These are phyloP conservation scores for Boletus fagicola DNA, from an alignment of 768 basidiomycete species.

Conservation along the genomic window DNA sequence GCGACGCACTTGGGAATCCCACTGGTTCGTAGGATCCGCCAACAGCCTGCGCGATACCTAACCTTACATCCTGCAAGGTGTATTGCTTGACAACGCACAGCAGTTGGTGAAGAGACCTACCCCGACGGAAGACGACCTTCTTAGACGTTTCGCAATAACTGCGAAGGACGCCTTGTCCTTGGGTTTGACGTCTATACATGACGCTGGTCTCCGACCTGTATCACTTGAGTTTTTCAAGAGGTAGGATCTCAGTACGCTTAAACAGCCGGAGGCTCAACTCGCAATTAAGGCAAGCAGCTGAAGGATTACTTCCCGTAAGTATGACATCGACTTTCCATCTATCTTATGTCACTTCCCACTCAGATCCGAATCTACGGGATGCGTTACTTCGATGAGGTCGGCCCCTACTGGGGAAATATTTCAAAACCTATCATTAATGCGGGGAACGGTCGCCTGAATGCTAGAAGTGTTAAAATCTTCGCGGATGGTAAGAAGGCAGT, in stretches of 20 bases:
- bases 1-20: constrained; percentile 62
- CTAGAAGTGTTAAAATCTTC: constrained; percentile 79
- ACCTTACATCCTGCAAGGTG: constrained; percentile 41
- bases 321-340: constrained; percentile 4
- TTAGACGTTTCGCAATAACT: constrained; percentile 58
- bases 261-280: neutral
- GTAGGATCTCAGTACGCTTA: constrained; percentile 35
- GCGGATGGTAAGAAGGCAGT: constrained; percentile 43
- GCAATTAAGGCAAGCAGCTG: constrained; percentile 55
- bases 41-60: constrained; percentile 2
- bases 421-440: constrained; percentile 53
- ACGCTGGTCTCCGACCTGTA: constrained; percentile 69
- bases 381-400: constrained; percentile 65
- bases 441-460: constrained; percentile 60
- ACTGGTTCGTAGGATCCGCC: constrained; percentile 51
- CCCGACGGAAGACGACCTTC: constrained; percentile 61
- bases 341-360: neutral
- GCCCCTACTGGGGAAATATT: constrained; percentile 72
- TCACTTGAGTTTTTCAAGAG: constrained; percentile 74
- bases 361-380: constrained; percentile 79
- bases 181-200: constrained; percentile 84
- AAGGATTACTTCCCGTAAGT: constrained; percentile 58
- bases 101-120: constrained; percentile 62
- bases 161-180: constrained; percentile 64
- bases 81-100: constrained; percentile 87